Evolutionary conservation across 768 basidiomycete species (phyloP), one percentile per base, ranked within the genome.

Genomic region (Kockovaella imperatae): DNA sequence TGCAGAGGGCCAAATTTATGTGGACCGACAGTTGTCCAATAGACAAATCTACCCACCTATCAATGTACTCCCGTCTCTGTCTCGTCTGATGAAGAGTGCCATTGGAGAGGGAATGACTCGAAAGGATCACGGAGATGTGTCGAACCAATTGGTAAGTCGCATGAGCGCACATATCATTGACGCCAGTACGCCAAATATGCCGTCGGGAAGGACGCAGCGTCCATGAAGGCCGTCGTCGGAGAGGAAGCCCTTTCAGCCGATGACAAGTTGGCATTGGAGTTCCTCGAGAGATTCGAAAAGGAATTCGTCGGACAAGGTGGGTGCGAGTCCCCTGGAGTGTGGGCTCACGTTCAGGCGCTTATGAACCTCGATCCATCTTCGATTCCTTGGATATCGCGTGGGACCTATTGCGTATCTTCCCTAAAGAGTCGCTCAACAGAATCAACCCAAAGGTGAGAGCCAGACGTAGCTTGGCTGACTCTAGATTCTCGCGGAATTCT

Each of bases 151-250:
- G 77, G 89, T 87, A 61, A 48, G 86, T 75, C 14, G 1, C 10
- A 8, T 10, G 8, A 8, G 21, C 17, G 2, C 24, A 13, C 3
- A 24, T 47, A 0, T 17, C 20, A 39, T 47, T 53, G 26, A 50
- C 40, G 20, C 13, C 70, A 91, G 86, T 95, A 93, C 72, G 90
- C 90, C 70, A 91, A 95, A 75, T 96, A 97, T 73, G 93, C 93
- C 59, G 93, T 95, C 65, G 93, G 90, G 42, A 82, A 88, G 68
- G 93, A 96, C 67, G 93, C 91, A 40, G 89, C 91, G 1, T 78
- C 90, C 11, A 99, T 99, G 95, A 97, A 97, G 72, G 95, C 95
- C 52, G 95, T 97, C 35, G 95, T 99, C 43, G 95, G 95, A 62
- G 95, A 97, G 74, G 95, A 99, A 72, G 91, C 95, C 18, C 74